phyloP scores from a whole-genome alignment of 768 basidiomycete genomes.

The Mycena indigotica region DNA sequence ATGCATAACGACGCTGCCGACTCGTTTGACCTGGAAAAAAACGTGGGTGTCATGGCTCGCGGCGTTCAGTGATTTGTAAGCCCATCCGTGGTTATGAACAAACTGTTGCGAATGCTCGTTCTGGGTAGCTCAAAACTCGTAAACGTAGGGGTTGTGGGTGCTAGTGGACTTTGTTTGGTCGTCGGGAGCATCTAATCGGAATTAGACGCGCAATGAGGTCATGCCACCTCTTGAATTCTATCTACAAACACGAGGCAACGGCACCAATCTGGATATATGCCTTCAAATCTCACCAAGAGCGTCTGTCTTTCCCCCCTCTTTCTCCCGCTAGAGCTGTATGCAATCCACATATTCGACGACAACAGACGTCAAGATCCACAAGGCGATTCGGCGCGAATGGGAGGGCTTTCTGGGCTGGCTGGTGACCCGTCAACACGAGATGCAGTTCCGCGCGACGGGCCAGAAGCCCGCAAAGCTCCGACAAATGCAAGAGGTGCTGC shows the following conservation, averaged over 20 bases:
- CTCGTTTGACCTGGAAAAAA: no score
- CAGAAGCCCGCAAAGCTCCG: constrained; percentile 8
- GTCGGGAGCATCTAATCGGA: background rate
- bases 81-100: no score
- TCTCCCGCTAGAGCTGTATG: constrained; percentile 3
- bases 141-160: constrained; percentile 7
- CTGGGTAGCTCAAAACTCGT: no score
- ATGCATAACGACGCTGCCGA: no score
- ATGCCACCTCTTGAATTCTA: constrained; percentile 12
- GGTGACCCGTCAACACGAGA: constrained; percentile 15
- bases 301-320: background rate
- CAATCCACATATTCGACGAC: constrained; percentile 18
- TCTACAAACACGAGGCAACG: constrained; percentile 22
- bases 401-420: constrained; percentile 16
- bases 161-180: constrained; percentile 15
- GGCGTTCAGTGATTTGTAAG: no score
- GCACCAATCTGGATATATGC: constrained; percentile 8
- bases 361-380: constrained; percentile 22
- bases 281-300: constrained; percentile 5
- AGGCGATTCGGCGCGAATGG: constrained; percentile 21
- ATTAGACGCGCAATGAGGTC: constrained; percentile 8
- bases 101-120: no score
- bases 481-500: constrained; percentile 10
- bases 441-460: constrained; percentile 8
- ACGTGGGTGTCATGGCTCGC: no score